These are phyloP conservation scores for Nannochloris sp. DNA, from an alignment of 139 green algal genomes.

Conservation along the genomic window DNA sequence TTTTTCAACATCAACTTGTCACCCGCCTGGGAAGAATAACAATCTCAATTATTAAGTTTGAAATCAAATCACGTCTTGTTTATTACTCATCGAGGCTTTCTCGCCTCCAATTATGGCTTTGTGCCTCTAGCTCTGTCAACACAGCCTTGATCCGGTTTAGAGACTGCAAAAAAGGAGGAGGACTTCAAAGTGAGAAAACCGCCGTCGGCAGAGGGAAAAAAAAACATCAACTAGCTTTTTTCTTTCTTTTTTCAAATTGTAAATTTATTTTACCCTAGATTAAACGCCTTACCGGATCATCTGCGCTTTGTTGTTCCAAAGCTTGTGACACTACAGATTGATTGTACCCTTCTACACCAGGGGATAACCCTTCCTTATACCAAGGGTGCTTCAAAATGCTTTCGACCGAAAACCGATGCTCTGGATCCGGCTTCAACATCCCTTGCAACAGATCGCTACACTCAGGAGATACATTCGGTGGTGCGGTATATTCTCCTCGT, in stretches of 20 bases:
- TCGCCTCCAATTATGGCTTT: too few species aligned
- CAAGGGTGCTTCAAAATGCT: constrained; percentile 45
- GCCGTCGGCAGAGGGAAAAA: constrained; percentile 92
- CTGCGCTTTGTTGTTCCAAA: too few species aligned
- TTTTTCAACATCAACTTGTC: too few species aligned
- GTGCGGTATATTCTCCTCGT: background rate
- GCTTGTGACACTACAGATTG: constrained; percentile 17
- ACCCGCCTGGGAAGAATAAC: too few species aligned
- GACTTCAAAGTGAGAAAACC: constrained; percentile 81
- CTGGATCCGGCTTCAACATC: constrained; percentile 8
- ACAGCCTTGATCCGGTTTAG: background rate
- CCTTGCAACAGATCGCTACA: background rate
- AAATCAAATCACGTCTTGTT: too few species aligned
- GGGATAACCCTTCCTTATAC: constrained; percentile 32
- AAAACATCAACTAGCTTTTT: constrained; percentile 95
- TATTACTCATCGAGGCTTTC: too few species aligned
- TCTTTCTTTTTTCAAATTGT: constrained; percentile 47
- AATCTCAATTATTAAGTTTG: too few species aligned
- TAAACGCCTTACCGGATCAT: too few species aligned
- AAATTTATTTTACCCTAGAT: background rate
- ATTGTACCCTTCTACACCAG: constrained; percentile 18
- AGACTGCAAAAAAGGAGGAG: background rate
- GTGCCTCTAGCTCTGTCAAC: background rate
- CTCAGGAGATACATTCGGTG: background rate
- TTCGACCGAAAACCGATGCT: background rate